A percentile compares a stretch with the other conserved stretches of the same genome.
Evolutionary conservation across 768 basidiomycete genomes (phyloP).

Genomic region (Mycena amicta): DNA sequence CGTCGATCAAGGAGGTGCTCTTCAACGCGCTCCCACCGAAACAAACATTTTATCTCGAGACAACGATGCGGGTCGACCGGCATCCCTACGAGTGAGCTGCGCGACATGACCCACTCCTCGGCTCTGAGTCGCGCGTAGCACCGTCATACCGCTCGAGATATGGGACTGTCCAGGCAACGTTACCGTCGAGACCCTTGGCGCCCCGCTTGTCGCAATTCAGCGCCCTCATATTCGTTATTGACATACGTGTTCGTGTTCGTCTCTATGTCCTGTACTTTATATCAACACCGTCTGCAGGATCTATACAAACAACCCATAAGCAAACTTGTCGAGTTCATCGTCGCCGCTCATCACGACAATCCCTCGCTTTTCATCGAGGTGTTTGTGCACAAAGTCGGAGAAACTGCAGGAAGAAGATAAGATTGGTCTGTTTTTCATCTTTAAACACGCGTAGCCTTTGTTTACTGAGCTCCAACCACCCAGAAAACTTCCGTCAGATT

Average conservation of each 20-base stretch:
- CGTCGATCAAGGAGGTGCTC: conserved; percentile 88
- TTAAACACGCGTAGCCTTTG: too few species aligned
- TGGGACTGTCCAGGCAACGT: conserved; percentile 94
- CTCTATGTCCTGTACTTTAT: conserved; percentile 6
- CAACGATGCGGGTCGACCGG: conserved; percentile 76
- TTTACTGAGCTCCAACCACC: not conserved
- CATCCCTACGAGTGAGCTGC: conserved; percentile 76
- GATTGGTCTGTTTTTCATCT: conserved; percentile 56
- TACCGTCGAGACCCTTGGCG: conserved; percentile 75
- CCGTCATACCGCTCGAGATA: conserved; percentile 89
- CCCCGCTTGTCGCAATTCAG: conserved; percentile 78
- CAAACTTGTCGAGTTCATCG: conserved; percentile 80
- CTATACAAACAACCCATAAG: conserved; percentile 83
- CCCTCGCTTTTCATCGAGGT: conserved; percentile 82
- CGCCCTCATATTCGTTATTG: conserved; percentile 90
- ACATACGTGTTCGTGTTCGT: conserved; percentile 76
- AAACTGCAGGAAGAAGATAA: conserved; percentile 90
- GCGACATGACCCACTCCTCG: conserved; percentile 2
- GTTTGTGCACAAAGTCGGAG: conserved; percentile 95
- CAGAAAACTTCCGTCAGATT: conserved; percentile 91
- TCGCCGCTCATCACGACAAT: conserved; percentile 74
- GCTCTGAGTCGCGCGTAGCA: conserved; percentile 46
- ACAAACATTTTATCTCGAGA: conserved; percentile 88
- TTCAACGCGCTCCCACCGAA: conserved; percentile 83
- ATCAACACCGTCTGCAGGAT: conserved; percentile 49